phyloP scores from a whole-genome alignment of 176 grass and related monocot genomes.

The Triticum timopheevii region DNA sequence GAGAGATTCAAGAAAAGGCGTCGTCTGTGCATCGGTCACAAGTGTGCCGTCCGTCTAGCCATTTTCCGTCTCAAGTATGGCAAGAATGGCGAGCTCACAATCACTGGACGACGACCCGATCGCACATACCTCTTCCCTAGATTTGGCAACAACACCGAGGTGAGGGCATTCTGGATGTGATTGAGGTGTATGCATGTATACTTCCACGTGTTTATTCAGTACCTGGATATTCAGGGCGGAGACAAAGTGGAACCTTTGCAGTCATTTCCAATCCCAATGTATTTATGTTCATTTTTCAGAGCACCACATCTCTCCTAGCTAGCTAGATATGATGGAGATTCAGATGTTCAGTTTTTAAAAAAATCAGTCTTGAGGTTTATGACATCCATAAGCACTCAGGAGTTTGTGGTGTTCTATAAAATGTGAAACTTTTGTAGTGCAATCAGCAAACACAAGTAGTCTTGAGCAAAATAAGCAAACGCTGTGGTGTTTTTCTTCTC shows the following conservation, averaged over 20 bases:
- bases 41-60: background rate
- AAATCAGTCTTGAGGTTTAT: no score
- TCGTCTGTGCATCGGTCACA: background rate
- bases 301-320: no score
- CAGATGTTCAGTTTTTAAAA: no score
- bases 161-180: background rate
- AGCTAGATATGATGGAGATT: no score
- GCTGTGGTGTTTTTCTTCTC: background rate
- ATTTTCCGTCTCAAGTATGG: background rate
- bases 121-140: background rate
- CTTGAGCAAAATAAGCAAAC: background rate
- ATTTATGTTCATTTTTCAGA: no score
- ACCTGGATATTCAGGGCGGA: no score
- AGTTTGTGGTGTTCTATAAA: background rate
- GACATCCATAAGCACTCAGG: no score
- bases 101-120: background rate
- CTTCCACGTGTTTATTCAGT: no score
- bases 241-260: no score
- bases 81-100: background rate
- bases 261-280: no score
- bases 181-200: no score
- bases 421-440: background rate
- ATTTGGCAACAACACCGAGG: background rate
- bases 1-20: background rate
- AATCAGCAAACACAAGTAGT: background rate